Conservation (phyloP, 2,329 filamentous ascomycete species). For the Akanthomyces uredinophilus region DNA sequence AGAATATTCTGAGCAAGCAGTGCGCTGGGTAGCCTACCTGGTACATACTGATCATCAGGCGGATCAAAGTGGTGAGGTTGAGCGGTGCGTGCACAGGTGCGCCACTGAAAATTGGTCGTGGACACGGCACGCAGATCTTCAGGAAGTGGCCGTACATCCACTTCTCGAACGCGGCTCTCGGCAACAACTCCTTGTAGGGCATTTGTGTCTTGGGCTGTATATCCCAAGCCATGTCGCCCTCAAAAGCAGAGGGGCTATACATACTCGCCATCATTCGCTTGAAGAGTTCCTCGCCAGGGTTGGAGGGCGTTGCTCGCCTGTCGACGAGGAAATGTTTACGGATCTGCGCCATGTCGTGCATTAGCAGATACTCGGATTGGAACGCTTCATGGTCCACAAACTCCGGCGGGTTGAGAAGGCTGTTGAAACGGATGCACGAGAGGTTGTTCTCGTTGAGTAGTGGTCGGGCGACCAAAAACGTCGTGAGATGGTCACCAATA, state of each 20-base stretch:
- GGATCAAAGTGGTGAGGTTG: conserved; percentile 21
- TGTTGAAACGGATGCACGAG: conserved; percentile 23
- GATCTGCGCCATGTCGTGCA: conserved; percentile 23
- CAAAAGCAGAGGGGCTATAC: neutral
- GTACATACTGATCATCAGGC: conserved; percentile 19
- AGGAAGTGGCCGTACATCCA: conserved; percentile 23
- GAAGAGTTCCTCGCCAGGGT: neutral
- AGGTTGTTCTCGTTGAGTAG: conserved; percentile 21
- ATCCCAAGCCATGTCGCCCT: conserved; percentile 21
- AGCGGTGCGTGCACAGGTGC: conserved; percentile 22
- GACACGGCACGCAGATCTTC: conserved; percentile 23
- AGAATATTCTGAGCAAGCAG: conserved; percentile 22
- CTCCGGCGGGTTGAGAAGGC: conserved; percentile 23
- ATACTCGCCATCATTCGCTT: neutral
- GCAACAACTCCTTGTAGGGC: conserved; percentile 13
- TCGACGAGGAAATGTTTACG: conserved; percentile 22
- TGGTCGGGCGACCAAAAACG: conserved; percentile 21
- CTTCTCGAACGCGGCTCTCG: conserved; percentile 19
- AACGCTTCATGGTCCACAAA: conserved; percentile 23
- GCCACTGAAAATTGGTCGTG: conserved; percentile 14
- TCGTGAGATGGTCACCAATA: conserved; percentile 24
- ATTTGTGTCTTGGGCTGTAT: neutral
- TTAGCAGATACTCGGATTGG: conserved; percentile 26
- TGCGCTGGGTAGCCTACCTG: conserved; percentile 25
- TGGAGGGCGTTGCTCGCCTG: neutral